These are phyloP conservation scores for Ascocoryne sarcoides DNA, from an alignment of 2,329 filamentous ascomycete species.

Conservation along the genomic window DNA sequence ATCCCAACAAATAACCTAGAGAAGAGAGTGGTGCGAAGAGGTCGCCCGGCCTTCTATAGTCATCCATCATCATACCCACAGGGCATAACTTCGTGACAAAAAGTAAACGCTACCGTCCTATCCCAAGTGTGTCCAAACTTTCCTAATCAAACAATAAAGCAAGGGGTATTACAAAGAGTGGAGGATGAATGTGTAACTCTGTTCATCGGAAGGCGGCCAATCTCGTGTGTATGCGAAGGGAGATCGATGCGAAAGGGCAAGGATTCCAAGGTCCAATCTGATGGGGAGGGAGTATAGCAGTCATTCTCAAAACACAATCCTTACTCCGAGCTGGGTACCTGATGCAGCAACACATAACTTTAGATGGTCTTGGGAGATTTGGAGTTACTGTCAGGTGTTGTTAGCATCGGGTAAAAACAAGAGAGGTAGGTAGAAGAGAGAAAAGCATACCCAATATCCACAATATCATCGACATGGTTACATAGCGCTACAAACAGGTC, in stretches of 20 bases:
- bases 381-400: slow-evolving; percentile 35
- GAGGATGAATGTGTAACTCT: slow-evolving; percentile 29
- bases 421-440: slow-evolving; percentile 11
- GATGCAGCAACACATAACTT: slow-evolving; percentile 25
- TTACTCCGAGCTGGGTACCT: slow-evolving; percentile 26
- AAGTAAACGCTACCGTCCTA: slow-evolving; percentile 29
- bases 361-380: slow-evolving; percentile 46
- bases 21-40: slow-evolving; percentile 25
- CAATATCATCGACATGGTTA: slow-evolving; percentile 60
- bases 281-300: slow-evolving; percentile 30
- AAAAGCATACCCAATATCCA: slow-evolving; percentile 55
- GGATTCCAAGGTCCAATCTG: slow-evolving; percentile 30
- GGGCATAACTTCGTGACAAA: slow-evolving; percentile 15
- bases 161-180: slow-evolving; percentile 31
- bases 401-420: slow-evolving; percentile 15
- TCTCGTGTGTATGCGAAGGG: slow-evolving; percentile 36
- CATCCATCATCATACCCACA: slow-evolving; percentile 13
- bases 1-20: slow-evolving; percentile 30
- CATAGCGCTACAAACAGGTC: slow-evolving; percentile 89
- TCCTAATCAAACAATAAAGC: slow-evolving; percentile 25
- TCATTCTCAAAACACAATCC: slow-evolving; percentile 26
- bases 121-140: slow-evolving; percentile 28
- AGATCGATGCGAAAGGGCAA: slow-evolving; percentile 25
- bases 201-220: slow-evolving; percentile 38
- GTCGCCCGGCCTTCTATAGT: slow-evolving; percentile 24